Conservation (phyloP, 176 grass and related monocot genomes). For the Thalia dealbata region DNA sequence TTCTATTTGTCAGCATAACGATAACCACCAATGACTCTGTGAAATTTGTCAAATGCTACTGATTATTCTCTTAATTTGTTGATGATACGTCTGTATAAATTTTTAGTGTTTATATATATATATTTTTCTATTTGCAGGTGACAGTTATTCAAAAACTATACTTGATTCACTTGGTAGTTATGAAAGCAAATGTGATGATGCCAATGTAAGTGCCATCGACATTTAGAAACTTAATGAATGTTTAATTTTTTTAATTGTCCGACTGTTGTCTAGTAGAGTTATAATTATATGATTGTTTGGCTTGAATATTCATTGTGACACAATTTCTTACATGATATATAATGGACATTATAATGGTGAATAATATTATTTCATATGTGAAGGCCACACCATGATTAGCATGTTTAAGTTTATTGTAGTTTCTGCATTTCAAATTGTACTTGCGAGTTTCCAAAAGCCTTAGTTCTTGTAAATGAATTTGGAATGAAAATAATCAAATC, state of each 20-base stretch:
- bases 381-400: background rate
- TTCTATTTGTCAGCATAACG: too few species aligned
- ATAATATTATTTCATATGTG: background rate
- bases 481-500: background rate
- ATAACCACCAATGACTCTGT: background rate
- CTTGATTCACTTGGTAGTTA: background rate
- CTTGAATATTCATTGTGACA: background rate
- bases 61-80: background rate
- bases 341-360: background rate
- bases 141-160: slow-evolving; percentile 2
- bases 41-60: background rate
- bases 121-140: background rate
- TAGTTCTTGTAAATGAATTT: background rate
- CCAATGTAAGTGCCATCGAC: background rate
- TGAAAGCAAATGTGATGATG: background rate
- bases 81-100: background rate
- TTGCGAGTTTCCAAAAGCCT: background rate
- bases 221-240: background rate
- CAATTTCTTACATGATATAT: background rate
- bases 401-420: background rate
- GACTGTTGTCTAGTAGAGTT: background rate
- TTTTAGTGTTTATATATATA: background rate
- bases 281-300: background rate
- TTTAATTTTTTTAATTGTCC: background rate
- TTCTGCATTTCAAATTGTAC: background rate